A percentile compares a stretch with the other conserved stretches of the same genome.
Evolutionary conservation across 441 rosid genomes (phyloP).

Genomic region (Metrosideros polymorpha): DNA sequence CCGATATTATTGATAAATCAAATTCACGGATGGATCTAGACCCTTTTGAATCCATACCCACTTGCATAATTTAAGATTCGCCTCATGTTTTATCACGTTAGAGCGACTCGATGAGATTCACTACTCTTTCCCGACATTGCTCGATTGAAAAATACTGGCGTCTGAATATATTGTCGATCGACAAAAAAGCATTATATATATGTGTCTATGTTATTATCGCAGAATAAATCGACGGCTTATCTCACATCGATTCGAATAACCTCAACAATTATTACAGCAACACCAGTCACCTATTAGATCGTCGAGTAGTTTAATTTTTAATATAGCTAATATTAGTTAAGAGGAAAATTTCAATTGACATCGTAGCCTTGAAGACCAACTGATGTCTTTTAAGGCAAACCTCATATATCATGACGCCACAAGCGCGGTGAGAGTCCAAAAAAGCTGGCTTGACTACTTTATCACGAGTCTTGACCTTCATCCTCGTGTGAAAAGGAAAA

Average conservation of each 20-base stretch:
- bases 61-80: neutral
- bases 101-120: rapidly evolving
- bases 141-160: rapidly evolving
- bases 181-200: neutral
- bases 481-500: neutral
- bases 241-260: neutral
- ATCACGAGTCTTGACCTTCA: neutral
- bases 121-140: neutral
- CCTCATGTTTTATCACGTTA: neutral
- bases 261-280: neutral
- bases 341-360: neutral
- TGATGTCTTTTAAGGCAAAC: neutral
- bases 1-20: neutral
- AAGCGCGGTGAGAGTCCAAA: neutral
- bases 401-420: neutral
- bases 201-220: too few relatives aligned
- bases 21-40: neutral
- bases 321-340: too few relatives aligned
- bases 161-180: rapidly evolving
- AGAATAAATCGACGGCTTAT: neutral
- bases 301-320: neutral
- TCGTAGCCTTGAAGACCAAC: neutral
- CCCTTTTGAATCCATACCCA: neutral
- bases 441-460: neutral
- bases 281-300: neutral